These are phyloP conservation scores for Aureobasidium musti DNA, from an alignment of 2,329 filamentous ascomycete genomes.

Conservation along the genomic window DNA sequence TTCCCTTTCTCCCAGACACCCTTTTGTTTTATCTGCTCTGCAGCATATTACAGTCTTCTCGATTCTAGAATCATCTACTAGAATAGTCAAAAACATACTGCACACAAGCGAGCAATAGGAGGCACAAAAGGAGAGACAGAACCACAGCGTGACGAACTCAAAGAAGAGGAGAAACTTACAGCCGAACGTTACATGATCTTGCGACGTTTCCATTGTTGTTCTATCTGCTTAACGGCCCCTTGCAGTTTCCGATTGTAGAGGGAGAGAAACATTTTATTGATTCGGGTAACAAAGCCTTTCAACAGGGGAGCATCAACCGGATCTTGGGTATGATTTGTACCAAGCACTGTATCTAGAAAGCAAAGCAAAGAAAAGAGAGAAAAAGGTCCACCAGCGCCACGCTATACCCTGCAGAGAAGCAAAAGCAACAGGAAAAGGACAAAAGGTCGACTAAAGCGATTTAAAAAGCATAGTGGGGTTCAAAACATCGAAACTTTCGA, in stretches of 20 bases:
- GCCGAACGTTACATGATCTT: not conserved
- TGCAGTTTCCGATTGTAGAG: not conserved
- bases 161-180: too few species aligned
- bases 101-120: too few species aligned
- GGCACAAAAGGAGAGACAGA: too few species aligned
- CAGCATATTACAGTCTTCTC: not conserved
- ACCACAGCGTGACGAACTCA: too few species aligned
- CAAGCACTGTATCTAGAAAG: not conserved
- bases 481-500: not conserved
- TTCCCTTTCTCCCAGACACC: too few species aligned
- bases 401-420: slow-evolving; percentile 5
- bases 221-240: not conserved
- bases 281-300: not conserved
- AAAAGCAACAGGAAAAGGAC: not conserved
- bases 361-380: not conserved
- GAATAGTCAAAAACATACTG: not conserved
- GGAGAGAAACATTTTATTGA: not conserved
- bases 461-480: not conserved
- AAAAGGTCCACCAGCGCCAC: slow-evolving; percentile 24
- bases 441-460: not conserved
- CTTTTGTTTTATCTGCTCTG: too few species aligned
- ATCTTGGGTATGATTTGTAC: not conserved
- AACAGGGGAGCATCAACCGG: not conserved
- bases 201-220: not conserved
- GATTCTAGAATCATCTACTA: too few species aligned